Evolutionary conservation across 1,139 yeast species (phyloP), one percentile per base, ranked within the genome.

Genomic region (Candida neerlandica): DNA sequence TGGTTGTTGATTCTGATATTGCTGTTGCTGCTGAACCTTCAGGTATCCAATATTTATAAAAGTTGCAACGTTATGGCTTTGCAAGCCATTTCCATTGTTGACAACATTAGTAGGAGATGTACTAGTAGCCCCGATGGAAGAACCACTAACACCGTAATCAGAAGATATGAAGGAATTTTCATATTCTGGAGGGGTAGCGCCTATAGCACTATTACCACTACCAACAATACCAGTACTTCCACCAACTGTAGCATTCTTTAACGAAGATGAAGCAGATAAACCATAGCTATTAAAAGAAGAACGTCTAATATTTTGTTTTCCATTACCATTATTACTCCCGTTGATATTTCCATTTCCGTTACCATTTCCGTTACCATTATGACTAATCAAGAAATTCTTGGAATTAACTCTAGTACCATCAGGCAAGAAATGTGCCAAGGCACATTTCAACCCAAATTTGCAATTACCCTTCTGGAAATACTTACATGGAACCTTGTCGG

Each of bases 401-500:
- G 82, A 78, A 58, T 86, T 88, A 23, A 88, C 86, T 43, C 89
- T 71, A n/a, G 91, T 81, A 0, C 97, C 97, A 62, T 91, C 96
- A 0, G 96, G 95, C 40, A 89, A 69, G 52, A 88, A 80, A 69
- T 92, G 98, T 18, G 96, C 96, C 64, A 92, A 80, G 1, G 97
- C 97, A 73, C 98, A 92, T 63, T 89, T 91, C 49, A 82, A 73
- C 2, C 98, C 98, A 69, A 92, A 92, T 67, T 90, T 91, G 68
- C 98, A 92, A 64, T 90, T 90, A 11, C 98, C 98, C 70, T 89
- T 89, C 62, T 88, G 95, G 66, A 89, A 92, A 66, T 91, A 92
- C 73, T 90, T 91, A 76, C 98, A 92, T 7, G 96, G 96, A 30
- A 87, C 79, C 54, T 81, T 81, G 53, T 86, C 91, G 30, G 79